Evolutionary conservation across 192 early-diverging fungal genomes (phyloP).

Genomic region (Allomyces arbusculus): DNA sequence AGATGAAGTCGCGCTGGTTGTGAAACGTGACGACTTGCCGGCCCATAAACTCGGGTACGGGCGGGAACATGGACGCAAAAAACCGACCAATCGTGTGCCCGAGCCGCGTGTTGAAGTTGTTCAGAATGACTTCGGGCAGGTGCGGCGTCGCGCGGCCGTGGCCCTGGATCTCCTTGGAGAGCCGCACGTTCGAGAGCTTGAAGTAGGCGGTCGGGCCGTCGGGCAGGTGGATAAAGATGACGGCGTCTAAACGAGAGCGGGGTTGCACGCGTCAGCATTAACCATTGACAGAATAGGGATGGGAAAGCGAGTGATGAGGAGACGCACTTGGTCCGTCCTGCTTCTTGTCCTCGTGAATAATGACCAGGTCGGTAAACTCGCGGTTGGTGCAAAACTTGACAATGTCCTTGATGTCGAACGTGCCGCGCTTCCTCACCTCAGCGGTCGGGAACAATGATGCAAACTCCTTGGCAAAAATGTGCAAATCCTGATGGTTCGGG

Average conservation of each 20-base stretch:
- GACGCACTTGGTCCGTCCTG: conserved; percentile 42
- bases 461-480: conserved; percentile 80
- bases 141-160: conserved; percentile 61
- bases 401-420: conserved; percentile 74
- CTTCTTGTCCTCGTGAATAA: conserved; percentile 87
- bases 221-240: conserved; percentile 88
- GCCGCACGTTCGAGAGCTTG: conserved; percentile 62
- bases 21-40: conserved; percentile 90
- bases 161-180: conserved; percentile 50
- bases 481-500: conserved; percentile 18
- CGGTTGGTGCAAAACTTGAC: conserved; percentile 71
- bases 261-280: neutral
- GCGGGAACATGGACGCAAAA: conserved; percentile 93
- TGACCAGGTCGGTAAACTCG: conserved; percentile 81
- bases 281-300: neutral
- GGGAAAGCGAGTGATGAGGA: neutral
- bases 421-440: conserved; percentile 67
- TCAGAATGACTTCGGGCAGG: conserved; percentile 89
- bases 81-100: conserved; percentile 91
- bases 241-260: conserved; percentile 29
- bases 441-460: conserved; percentile 74
- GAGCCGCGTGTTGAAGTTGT: conserved; percentile 88
- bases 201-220: conserved; percentile 94
- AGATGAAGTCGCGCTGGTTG: conserved; percentile 99
- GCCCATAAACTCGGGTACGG: conserved; percentile 86